A percentile compares a stretch with the other conserved stretches of the same genome.
These are phyloP conservation scores for Alternaria sp. DNA, from an alignment of 2,329 filamentous ascomycete genomes.

Conservation along the genomic window DNA sequence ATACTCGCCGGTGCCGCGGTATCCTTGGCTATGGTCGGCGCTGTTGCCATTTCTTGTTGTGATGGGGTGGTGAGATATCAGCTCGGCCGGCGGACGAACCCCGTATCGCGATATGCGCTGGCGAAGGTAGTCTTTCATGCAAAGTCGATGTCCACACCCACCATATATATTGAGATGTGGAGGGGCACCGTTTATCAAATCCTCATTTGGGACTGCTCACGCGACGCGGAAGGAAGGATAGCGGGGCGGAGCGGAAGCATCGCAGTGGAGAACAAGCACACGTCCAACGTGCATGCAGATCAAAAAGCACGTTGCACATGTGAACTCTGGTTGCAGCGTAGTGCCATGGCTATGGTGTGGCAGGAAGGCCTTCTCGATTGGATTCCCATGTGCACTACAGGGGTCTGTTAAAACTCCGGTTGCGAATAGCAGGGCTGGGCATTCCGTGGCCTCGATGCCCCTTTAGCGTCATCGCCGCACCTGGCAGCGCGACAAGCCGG, in stretches of 20 bases:
- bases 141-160: not conserved
- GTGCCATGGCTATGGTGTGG: not conserved
- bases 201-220: conserved; percentile 1
- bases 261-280: not conserved
- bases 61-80: not conserved
- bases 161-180: not conserved
- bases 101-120: not conserved
- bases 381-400: not conserved
- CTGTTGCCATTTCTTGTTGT: not conserved
- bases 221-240: not conserved
- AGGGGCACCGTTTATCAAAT: not conserved
- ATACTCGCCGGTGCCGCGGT: not conserved
- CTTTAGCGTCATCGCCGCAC: conserved; percentile 5
- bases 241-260: conserved; percentile 4
- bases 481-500: conserved; percentile 9
- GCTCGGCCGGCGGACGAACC: not conserved
- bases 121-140: not conserved
- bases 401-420: conserved; percentile 2
- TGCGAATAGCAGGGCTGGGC: conserved; percentile 1
- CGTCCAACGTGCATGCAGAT: conserved; percentile 5
- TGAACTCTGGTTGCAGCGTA: not conserved
- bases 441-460: conserved; percentile 5
- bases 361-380: not conserved
- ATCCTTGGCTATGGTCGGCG: not conserved
- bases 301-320: not conserved